phyloP scores from a whole-genome alignment of 2,329 filamentous ascomycete genomes.

The Alternaria sp. region DNA sequence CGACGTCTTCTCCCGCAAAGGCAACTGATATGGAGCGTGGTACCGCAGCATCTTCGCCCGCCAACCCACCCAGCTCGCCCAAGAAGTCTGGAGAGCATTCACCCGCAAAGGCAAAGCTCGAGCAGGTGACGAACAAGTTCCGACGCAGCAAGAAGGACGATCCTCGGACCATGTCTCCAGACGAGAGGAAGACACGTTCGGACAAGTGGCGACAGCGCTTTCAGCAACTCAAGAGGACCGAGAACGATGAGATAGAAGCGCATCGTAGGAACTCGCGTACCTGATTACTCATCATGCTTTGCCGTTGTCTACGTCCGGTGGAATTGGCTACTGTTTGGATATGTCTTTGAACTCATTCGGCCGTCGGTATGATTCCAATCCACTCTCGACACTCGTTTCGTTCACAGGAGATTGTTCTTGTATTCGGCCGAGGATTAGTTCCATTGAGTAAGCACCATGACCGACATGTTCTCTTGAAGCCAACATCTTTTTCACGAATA shows the following conservation, averaged over 20 bases:
- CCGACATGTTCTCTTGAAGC: conserved; percentile 2
- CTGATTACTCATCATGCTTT: conserved; percentile 5
- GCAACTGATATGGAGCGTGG: conserved; percentile 23
- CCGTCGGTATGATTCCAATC: neutral
- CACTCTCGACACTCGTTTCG: neutral
- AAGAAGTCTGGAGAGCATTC: conserved; percentile 52
- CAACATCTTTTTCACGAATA: neutral
- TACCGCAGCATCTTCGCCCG: conserved; percentile 34
- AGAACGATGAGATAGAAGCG: conserved; percentile 41
- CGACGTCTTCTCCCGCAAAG: conserved; percentile 37
- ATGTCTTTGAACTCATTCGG: neutral
- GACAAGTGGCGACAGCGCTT: conserved; percentile 52
- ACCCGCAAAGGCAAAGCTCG: conserved; percentile 58
- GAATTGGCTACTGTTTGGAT: neutral
- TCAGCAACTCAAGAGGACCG: conserved; percentile 41
- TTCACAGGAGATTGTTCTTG: neutral
- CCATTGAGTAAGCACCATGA: conserved; percentile 1
- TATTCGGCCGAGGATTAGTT: neutral
- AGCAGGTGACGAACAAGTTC: conserved; percentile 58
- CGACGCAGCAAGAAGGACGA: conserved; percentile 51
- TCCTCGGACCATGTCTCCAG: conserved; percentile 47
- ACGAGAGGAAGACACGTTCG: conserved; percentile 48
- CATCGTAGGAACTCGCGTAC: conserved; percentile 27
- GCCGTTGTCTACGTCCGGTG: conserved; percentile 8
- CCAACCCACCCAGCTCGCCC: conserved; percentile 40